Conservation (phyloP, 2,329 filamentous ascomycete genomes). For the Lachnellula cervina region DNA sequence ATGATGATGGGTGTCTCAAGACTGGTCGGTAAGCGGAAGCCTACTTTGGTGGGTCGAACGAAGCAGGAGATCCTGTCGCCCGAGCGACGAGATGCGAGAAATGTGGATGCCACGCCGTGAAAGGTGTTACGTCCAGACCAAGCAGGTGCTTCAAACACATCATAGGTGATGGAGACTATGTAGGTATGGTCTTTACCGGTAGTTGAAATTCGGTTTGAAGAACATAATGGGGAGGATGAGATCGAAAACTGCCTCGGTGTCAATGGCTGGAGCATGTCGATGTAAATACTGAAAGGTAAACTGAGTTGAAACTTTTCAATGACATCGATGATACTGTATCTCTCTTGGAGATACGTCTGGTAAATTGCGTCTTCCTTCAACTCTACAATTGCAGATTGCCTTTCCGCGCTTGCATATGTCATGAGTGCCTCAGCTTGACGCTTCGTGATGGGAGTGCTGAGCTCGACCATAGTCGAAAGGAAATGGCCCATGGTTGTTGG, state of each 20-base stretch:
- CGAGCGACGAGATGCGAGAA: conserved; percentile 40
- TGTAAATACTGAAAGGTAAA: background rate
- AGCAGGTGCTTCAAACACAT: background rate
- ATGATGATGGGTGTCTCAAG: conserved; percentile 30
- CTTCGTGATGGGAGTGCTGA: conserved; percentile 3
- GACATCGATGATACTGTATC: conserved; percentile 1
- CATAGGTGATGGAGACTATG: background rate
- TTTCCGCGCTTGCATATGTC: background rate
- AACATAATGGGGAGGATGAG: background rate
- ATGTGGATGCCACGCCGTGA: conserved; percentile 53
- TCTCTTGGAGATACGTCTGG: background rate
- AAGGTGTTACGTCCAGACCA: background rate
- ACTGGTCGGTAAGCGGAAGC: conserved; percentile 25
- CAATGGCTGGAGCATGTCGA: background rate
- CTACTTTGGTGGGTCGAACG: conserved; percentile 38
- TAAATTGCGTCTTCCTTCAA: background rate
- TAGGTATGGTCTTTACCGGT: background rate
- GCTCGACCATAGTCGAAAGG: background rate
- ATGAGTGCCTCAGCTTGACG: background rate
- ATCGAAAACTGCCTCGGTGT: background rate
- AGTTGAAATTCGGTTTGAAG: background rate
- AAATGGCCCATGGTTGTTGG: background rate
- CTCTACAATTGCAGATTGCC: background rate
- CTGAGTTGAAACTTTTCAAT: background rate
- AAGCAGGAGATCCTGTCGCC: conserved; percentile 47